Percentiles rank a stretch among this genome's conserved stretches.
These are phyloP conservation scores for Madurella fahalii DNA, from an alignment of 2,329 filamentous ascomycete species.

Conservation along the genomic window DNA sequence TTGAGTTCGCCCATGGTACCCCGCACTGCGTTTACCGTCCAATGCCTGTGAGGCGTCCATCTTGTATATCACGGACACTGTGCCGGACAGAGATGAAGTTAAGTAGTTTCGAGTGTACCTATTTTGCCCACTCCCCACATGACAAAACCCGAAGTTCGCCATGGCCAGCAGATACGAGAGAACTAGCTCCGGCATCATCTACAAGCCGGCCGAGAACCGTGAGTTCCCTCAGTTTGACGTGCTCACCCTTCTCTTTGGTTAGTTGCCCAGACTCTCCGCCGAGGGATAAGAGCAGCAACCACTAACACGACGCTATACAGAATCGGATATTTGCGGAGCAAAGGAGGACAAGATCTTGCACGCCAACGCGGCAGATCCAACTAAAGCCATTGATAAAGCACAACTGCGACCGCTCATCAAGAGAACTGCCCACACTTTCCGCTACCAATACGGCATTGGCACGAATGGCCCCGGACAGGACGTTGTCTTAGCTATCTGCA, in stretches of 20 bases:
- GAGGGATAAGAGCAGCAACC: neutral
- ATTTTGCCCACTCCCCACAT: too few relatives aligned
- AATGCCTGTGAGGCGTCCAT: too few relatives aligned
- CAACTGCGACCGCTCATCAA: constrained; percentile 46
- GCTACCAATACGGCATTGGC: constrained; percentile 50
- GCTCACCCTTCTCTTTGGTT: constrained; percentile 42
- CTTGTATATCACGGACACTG: too few relatives aligned
- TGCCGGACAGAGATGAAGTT: too few relatives aligned
- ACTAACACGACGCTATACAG: constrained; percentile 24
- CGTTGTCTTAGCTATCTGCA: constrained; percentile 53
- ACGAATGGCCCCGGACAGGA: constrained; percentile 44
- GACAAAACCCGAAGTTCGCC: neutral
- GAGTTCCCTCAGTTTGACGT: constrained; percentile 37
- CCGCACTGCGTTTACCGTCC: too few relatives aligned
- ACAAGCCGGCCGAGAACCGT: constrained; percentile 31
- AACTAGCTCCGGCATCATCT: constrained; percentile 36
- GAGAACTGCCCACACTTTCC: constrained; percentile 52
- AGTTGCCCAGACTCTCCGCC: neutral
- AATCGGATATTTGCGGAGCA: constrained; percentile 32
- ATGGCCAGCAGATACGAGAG: constrained; percentile 31
- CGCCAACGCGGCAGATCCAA: constrained; percentile 53
- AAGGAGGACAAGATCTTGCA: constrained; percentile 51
- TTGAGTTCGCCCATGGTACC: too few relatives aligned
- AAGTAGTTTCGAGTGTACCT: too few relatives aligned
- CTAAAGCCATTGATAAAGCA: constrained; percentile 50